phyloP scores from a whole-genome alignment of 2,329 filamentous ascomycete genomes.

The Aspergillus quadrilineatus region DNA sequence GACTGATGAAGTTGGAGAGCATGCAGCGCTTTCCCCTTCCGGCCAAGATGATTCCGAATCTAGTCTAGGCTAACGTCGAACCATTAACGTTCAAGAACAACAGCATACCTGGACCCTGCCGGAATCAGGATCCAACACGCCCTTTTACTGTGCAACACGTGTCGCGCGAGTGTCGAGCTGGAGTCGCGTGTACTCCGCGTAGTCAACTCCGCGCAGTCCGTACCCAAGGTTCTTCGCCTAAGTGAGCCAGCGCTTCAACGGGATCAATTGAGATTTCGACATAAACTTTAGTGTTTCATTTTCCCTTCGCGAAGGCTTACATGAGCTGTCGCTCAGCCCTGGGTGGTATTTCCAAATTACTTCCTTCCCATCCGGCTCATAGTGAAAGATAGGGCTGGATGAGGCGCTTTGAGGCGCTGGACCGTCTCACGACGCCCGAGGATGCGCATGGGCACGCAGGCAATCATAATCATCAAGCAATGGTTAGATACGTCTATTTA shows the following conservation, averaged over 20 bases:
- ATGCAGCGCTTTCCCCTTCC: constrained; percentile 4
- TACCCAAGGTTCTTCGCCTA: background rate
- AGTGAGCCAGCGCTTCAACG: background rate
- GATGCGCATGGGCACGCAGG: too few relatives aligned
- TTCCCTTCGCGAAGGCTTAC: background rate
- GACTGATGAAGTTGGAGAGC: background rate
- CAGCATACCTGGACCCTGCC: background rate
- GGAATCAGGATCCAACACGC: background rate
- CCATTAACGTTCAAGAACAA: background rate
- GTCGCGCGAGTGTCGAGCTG: background rate
- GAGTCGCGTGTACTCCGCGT: background rate
- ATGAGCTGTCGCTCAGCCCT: background rate
- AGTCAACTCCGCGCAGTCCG: background rate
- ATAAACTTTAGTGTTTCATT: background rate
- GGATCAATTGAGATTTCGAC: background rate
- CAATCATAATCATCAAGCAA: too few relatives aligned
- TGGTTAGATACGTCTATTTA: too few relatives aligned
- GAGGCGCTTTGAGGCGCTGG: too few relatives aligned
- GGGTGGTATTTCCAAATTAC: background rate
- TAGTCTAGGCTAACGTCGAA: background rate
- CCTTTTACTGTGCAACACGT: background rate
- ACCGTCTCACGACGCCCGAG: too few relatives aligned
- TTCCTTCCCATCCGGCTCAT: too few relatives aligned
- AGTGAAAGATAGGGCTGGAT: too few relatives aligned
- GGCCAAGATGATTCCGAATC: background rate